Conservation (phyloP, 805 yeast species). For the Vanderwaltozyma polyspora region DNA sequence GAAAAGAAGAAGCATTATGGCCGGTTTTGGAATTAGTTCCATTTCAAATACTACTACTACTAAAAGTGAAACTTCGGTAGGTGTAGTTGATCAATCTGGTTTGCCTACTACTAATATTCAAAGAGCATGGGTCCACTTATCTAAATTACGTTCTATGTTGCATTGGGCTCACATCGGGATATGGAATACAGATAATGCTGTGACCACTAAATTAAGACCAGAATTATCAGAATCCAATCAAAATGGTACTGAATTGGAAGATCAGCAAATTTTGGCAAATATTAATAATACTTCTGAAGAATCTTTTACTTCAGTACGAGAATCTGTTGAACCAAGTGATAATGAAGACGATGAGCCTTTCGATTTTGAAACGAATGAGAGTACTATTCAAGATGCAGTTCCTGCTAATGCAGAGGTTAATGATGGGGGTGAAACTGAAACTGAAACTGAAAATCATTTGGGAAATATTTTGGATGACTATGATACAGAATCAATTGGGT, state of each 20-base stretch:
- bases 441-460: no score
- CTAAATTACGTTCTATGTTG: slow-evolving; percentile 56
- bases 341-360: slow-evolving; percentile 13
- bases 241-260: neutral
- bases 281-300: slow-evolving; percentile 1
- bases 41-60: slow-evolving; percentile 8
- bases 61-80: slow-evolving; percentile 8
- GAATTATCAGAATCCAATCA: no score
- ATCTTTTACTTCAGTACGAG: slow-evolving; percentile 2
- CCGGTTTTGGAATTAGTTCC: slow-evolving; percentile 12
- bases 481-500: no score
- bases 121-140: slow-evolving; percentile 54
- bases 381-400: no score
- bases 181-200: slow-evolving; percentile 43
- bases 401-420: no score
- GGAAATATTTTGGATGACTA: no score
- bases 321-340: slow-evolving; percentile 1
- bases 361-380: slow-evolving; percentile 14
- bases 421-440: no score
- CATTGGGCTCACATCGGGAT: slow-evolving; percentile 80
- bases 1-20: slow-evolving; percentile 21
- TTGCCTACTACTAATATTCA: slow-evolving; percentile 28
- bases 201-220: slow-evolving; percentile 20
- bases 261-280: neutral
- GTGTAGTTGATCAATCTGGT: slow-evolving; percentile 11